Evolutionary conservation across 768 basidiomycete species (phyloP).

Genomic region (Tricholoma terreum): DNA sequence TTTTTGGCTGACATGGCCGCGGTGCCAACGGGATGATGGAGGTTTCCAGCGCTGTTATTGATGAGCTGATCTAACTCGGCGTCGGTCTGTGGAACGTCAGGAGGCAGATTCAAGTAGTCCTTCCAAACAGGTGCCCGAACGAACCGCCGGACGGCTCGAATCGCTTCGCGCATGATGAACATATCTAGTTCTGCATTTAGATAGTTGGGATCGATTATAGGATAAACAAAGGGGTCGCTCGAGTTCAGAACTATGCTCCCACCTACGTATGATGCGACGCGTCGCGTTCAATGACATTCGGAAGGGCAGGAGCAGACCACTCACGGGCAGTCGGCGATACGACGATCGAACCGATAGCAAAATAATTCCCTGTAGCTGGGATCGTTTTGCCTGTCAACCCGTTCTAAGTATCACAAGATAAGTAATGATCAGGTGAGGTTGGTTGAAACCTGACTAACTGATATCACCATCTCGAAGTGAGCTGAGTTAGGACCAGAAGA

Average conservation of each 20-base stretch:
- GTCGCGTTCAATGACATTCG: not conserved
- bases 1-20: slow-evolving; percentile 21
- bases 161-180: slow-evolving; percentile 18
- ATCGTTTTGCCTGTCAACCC: slow-evolving; percentile 4
- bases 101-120: slow-evolving; percentile 2
- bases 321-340: too few species aligned
- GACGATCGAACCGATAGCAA: not conserved
- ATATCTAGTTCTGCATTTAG: slow-evolving; percentile 22
- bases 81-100: slow-evolving; percentile 22
- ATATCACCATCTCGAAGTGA: slow-evolving; percentile 18
- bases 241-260: slow-evolving; percentile 21
- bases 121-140: slow-evolving; percentile 12
- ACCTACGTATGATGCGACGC: slow-evolving; percentile 15
- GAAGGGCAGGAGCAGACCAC: slow-evolving; percentile 7
- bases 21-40: slow-evolving; percentile 23
- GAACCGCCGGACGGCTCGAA: slow-evolving; percentile 14
- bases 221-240: too few species aligned
- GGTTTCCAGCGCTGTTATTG: slow-evolving; percentile 8
- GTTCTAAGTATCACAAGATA: too few species aligned
- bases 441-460: too few species aligned
- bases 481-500: slow-evolving; percentile 19
- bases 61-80: slow-evolving; percentile 18
- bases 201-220: slow-evolving; percentile 45
- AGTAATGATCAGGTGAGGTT: too few species aligned
- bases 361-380: slow-evolving; percentile 4